Base-by-base conservation (phyloP, 805 yeast genomes). In the Metschnikowia rubicola region DNA sequence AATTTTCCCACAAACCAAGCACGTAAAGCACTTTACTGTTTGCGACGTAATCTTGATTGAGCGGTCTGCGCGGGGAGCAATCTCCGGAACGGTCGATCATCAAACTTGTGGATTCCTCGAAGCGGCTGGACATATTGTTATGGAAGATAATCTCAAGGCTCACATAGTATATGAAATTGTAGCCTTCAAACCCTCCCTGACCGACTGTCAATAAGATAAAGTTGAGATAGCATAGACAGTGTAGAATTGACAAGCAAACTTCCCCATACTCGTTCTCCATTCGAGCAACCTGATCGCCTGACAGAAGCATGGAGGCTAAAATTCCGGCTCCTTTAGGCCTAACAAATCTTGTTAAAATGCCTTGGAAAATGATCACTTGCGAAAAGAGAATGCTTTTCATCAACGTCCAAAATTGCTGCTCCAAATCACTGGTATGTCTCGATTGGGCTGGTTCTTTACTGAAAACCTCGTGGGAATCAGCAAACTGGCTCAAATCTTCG, bases 161-260 rank as follows among this genome's bases (percentile, higher is more conserved):
- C 4, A 81, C 64, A 37, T 74, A 67, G 52, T 79, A 79, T 12
- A 81, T 79, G 60, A 80, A 84, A 54, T 81, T 81, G 61, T 80
- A 84, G 10, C 79, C 72, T 47, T 80, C 81, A 57, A 82, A 82
- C 3, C 86, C 86, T 4, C 86, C 86, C 21, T 78, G 75, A 0
- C 88, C 88, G 8, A 82, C 74, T 19, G 76, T 66, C 29, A 76
- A 71, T 26, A 81, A 56, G 8, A 82, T 65, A 51, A 75, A 80
- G 51, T 78, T 71, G 42, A 74, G 39, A 50, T 74, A 62, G 56
- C 69, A 79, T 10, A 81, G 62, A 7, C 66, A 58, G 37, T 68
- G 68, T 31, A 79, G 56, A 0, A 77, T 61, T 29, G 57, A 55
- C 37, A 58, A 50, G 30, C 70, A 53, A 9, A 67, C 53, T 19